A percentile compares a stretch with the other conserved stretches of the same genome.
These are phyloP conservation scores for Schoenoplectus tabernaemontani DNA, from an alignment of 202 grass and related monocot genomes.

Conservation along the genomic window DNA sequence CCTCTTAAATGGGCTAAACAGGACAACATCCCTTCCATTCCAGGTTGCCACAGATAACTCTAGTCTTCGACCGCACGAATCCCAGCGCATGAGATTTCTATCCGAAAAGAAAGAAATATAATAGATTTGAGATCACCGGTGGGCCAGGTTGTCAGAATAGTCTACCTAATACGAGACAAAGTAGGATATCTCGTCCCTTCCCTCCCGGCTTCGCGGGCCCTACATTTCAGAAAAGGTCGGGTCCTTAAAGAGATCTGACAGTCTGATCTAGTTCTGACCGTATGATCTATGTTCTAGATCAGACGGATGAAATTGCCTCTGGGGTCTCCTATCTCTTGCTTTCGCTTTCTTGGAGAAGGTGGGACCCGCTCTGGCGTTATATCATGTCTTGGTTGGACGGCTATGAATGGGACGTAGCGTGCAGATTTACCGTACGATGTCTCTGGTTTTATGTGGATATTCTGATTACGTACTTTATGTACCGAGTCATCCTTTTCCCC, in stretches of 20 bases:
- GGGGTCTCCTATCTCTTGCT: background rate
- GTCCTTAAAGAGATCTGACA: background rate
- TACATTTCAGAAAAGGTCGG: background rate
- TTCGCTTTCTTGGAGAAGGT: background rate
- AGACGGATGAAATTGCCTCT: background rate
- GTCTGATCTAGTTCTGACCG: background rate
- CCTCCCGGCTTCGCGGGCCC: background rate
- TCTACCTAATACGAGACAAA: background rate
- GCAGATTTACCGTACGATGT: slow-evolving; percentile 4
- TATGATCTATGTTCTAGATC: background rate
- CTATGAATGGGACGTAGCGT: background rate
- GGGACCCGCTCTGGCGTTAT: background rate
- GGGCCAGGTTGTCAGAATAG: background rate
- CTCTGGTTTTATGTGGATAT: background rate
- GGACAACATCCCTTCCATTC: background rate
- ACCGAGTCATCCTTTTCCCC: background rate
- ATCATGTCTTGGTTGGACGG: slow-evolving; percentile 1
- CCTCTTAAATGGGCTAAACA: background rate
- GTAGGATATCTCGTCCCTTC: background rate
- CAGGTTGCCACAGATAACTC: background rate
- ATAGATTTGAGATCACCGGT: background rate
- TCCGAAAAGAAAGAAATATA: background rate
- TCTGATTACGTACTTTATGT: background rate
- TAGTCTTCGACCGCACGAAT: background rate
- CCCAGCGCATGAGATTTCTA: background rate